Base-by-base conservation (phyloP, 768 basidiomycete species). In the Lentinus brumalis region DNA sequence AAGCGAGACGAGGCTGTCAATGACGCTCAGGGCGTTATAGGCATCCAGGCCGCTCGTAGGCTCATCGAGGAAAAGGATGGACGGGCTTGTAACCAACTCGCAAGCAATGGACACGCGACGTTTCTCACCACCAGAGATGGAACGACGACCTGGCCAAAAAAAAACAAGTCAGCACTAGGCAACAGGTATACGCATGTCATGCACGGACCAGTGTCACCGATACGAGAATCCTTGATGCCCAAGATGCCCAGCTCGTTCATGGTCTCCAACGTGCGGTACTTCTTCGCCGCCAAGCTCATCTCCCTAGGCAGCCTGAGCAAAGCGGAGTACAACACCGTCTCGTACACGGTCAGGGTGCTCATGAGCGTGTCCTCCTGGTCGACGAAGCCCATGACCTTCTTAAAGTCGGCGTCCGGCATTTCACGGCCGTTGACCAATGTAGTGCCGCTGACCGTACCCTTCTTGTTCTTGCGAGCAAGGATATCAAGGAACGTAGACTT, bases 331-430 rank as follows among this genome's bases (percentile, higher is more conserved):
- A 98, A 73, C 16, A 99, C 89, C 0, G 96, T 98, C 80, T 99
- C 97, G 73, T 98, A 98, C 21, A 98, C 97, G 3, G 96, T 99
- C 75, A 98, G 78, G 8, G 96, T 98, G 70, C 89, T 86, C 91
- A 99, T 96, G 64, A 99, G 76, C 10, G 94, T 97, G 73, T 99
- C 97, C 74, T 98, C 97, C 75, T 99, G 97, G 71, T 99, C 96
- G 46, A 99, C 97, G 66, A 92, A 99, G 32, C 97, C 97, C 64
- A 90, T 86, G 5, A 98, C 89, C 39, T 86, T 85, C 72, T 86
- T 88, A 79, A 93, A 97, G 71, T 90, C 85, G 29, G 79, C 75
- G 72, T 92, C 81, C 46, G 79, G 78, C 29, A 96, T 88, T 60
- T 83, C 81, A 3, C 92, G 81, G 0, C 96, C 96, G 69, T 98